phyloP scores from a whole-genome alignment of 2,329 filamentous ascomycete species.

The Curvularia sp. region DNA sequence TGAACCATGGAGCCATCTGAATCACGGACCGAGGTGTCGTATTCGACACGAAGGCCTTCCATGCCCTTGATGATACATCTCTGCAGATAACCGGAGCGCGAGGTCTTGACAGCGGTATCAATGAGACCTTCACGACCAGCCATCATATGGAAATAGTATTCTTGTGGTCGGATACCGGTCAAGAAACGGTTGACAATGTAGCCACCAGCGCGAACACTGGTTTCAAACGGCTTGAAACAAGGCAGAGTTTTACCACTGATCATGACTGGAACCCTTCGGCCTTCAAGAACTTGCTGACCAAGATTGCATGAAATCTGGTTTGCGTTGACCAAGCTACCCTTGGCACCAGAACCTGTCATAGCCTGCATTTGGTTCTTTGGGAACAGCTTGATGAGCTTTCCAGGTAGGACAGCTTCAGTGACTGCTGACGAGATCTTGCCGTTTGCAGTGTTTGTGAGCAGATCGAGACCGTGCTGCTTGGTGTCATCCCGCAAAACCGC shows the following conservation, averaged over 20 bases:
- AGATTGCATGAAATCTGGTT: slow-evolving; percentile 98
- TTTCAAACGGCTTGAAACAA: slow-evolving; percentile 92
- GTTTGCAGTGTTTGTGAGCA: slow-evolving; percentile 77
- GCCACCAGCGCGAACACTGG: slow-evolving; percentile 84
- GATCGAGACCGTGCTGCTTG: slow-evolving; percentile 90
- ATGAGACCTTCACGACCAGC: slow-evolving; percentile 97
- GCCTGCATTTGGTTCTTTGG: slow-evolving; percentile 98
- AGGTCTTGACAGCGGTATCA: slow-evolving; percentile 98
- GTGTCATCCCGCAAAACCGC: slow-evolving; percentile 88
- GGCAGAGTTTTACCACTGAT: slow-evolving; percentile 96
- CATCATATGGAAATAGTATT: slow-evolving; percentile 99
- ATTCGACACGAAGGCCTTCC: slow-evolving; percentile 90
- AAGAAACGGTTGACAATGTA: slow-evolving; percentile 97
- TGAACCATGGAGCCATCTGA: slow-evolving; percentile 92
- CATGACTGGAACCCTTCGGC: slow-evolving; percentile 93
- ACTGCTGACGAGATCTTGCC: slow-evolving; percentile 77
- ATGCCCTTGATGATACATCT: slow-evolving; percentile 98
- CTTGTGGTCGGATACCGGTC: slow-evolving; percentile 94
- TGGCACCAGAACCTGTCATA: slow-evolving; percentile 97
- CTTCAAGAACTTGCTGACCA: slow-evolving; percentile 95
- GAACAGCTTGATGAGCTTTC: slow-evolving; percentile 86
- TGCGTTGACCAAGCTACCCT: slow-evolving; percentile 90
- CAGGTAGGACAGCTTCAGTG: slow-evolving; percentile 79
- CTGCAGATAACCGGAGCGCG: slow-evolving; percentile 93
- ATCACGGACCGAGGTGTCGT: slow-evolving; percentile 93